Evolutionary conservation across 1,284 basidiomycete genomes (phyloP).

Genomic region (Apiotrichum veenhuisii): DNA sequence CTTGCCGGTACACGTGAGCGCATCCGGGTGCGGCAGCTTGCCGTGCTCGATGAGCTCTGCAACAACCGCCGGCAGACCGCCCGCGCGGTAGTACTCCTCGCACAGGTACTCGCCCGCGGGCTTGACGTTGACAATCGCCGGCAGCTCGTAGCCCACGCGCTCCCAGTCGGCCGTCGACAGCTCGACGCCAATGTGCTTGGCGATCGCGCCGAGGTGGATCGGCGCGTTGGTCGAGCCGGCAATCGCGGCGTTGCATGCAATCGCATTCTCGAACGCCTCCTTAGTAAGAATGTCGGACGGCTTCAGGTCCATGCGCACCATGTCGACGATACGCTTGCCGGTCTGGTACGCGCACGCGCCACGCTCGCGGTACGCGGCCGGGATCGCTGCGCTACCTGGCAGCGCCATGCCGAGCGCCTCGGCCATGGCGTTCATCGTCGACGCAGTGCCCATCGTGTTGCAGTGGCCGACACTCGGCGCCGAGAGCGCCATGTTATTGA

Average conservation of each 20-base stretch:
- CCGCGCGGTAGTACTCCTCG: constrained; percentile 47
- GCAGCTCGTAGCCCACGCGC: constrained; percentile 42
- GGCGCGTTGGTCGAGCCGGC: constrained; percentile 87
- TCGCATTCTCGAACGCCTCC: constrained; percentile 86
- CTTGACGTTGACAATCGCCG: constrained; percentile 43
- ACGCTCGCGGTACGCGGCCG: constrained; percentile 55
- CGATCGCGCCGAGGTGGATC: constrained; percentile 45
- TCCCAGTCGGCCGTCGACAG: constrained; percentile 43
- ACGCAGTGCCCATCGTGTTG: constrained; percentile 48
- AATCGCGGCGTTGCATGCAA: constrained; percentile 74
- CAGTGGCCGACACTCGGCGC: constrained; percentile 45
- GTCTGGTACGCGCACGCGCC: constrained; percentile 61
- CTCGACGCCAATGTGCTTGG: constrained; percentile 46
- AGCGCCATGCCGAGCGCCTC: constrained; percentile 90
- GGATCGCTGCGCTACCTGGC: constrained; percentile 80
- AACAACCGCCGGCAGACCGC: constrained; percentile 45
- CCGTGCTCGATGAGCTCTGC: constrained; percentile 38
- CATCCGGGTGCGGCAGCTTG: constrained; percentile 40
- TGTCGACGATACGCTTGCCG: constrained; percentile 72
- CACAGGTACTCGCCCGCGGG: constrained; percentile 46
- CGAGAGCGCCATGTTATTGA: constrained; percentile 39
- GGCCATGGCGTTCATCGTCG: constrained; percentile 79
- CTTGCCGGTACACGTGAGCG: constrained; percentile 40
- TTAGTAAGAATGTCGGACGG: constrained; percentile 89
- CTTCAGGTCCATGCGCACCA: constrained; percentile 82